phyloP scores from a whole-genome alignment of 1,284 basidiomycete species.

The Leccinum pachyderme region DNA sequence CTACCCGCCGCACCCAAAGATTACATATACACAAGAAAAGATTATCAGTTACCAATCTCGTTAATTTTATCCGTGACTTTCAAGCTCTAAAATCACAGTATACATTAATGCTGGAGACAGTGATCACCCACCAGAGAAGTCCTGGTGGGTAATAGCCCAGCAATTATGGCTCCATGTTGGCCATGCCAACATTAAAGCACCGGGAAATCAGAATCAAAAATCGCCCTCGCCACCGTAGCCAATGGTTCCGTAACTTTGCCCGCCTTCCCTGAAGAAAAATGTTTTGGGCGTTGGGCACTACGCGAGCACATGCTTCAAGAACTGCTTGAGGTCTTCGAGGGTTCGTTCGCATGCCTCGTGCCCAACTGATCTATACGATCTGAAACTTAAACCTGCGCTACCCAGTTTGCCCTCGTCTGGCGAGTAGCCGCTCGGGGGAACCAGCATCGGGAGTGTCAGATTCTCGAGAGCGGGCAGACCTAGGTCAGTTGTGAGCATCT shows the following conservation, averaged over 20 bases:
- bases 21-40: not conserved
- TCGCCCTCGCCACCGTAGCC: not conserved
- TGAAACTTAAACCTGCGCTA: conserved; percentile 53
- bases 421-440: conserved; percentile 25
- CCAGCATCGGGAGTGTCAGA: conserved; percentile 24
- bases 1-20: not conserved
- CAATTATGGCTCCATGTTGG: not conserved
- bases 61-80: not conserved
- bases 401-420: conserved; percentile 25
- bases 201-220: conserved; percentile 1
- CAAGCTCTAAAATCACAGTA: conserved; percentile 1
- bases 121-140: not conserved
- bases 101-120: not conserved
- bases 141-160: not conserved
- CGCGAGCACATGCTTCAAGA: conserved; percentile 56
- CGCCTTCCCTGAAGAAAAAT: not conserved
- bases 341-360: conserved; percentile 70
- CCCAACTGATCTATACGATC: conserved; percentile 56
- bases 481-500: conserved; percentile 51
- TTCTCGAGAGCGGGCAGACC: conserved; percentile 42
- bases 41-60: not conserved
- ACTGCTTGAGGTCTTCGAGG: conserved; percentile 52
- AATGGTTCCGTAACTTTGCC: conserved; percentile 1
- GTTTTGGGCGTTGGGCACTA: conserved; percentile 1
- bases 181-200: not conserved